Evolutionary conservation across 495 filamentous ascomycete species (phyloP), one percentile per base, ranked within the genome.

Genomic region (Penicillium canariense): DNA sequence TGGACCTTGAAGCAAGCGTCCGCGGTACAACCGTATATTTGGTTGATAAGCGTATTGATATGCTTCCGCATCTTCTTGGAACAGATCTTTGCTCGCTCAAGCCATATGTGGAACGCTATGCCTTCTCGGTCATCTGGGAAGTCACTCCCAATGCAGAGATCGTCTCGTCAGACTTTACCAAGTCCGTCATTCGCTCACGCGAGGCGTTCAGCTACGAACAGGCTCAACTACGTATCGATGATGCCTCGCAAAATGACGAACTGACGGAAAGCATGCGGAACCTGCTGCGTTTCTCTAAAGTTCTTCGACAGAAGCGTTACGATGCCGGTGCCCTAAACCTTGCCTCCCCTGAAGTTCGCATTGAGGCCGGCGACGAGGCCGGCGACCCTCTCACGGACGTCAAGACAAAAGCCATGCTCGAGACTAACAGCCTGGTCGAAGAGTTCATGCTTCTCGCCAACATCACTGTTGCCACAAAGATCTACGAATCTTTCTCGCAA

Each of bases 381-480:
- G 96, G 91, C 5, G 94, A 97, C 65, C 95, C 94, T 0, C 85
- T 96, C 48, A 69, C 72, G 6, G 95, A 99, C 65, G 87, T 99
- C 56, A 90, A 97, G 75, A 96, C 90, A 1, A 98, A 97, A 69
- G 78, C 90, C 50, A 82, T 88, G 54, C 84, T 97, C n/a, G 90
- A 90, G 63, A 98, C 94, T 50, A 97, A 97, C 77, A 97, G 92
- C 22, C 81, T 98, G 6, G 94, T 98, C 22, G 94, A 98, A 65
- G 94, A 98, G 62, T 97, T 98, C 78, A 98, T 98, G 94, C 80
- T 97, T 63, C 89, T 97, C 65, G 94, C 95, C 76, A 98, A 97
- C 72, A 96, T 89, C 66, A 89, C 84, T 55, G 94, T 98, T 22
- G 94, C 91, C 6, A 75, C 82, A 34, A 95, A 89, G 64, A 90